Evolutionary conservation across 140 eudicot genomes (phyloP), one percentile per base, ranked within the genome.

Genomic region (Bidens hawaiensis): DNA sequence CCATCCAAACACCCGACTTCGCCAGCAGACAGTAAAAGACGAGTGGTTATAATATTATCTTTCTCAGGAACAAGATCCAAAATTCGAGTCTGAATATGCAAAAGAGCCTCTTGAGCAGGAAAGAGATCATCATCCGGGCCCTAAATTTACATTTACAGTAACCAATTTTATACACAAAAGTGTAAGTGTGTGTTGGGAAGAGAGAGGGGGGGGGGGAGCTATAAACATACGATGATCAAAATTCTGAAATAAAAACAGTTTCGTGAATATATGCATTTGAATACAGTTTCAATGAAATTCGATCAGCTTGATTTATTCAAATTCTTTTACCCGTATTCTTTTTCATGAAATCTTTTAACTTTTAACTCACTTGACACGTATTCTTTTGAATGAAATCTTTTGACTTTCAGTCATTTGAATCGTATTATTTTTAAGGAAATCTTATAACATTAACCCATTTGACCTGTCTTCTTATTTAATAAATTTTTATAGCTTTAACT

Each of bases 21-120:
- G 67, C 80, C 78, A 27, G 95, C 69, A 25, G 95, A 81, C 34
- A 93, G 78, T 42, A 93, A 73, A 73, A 93, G 76, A 42, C 99
- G 80, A 48, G 99, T 93, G 17, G 99, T 93, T 23, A 93, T 67
- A 23, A 93, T 65, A 62, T 83, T 93, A 56, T 85, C 95, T 78
- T 88, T 88, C 59, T 88, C 96, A 6, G 95, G 88, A 67, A 85
- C 69, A 64, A 93, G 78, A 81, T 93, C 99, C 22, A 85, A 79
- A 56, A 88, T 93, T 63, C 94, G 90, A 54, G 93, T 88, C 77
- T 88, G 99, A 67, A 93, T 88, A 71, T 93, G 99, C 75, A 93
- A 74, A 71, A 93, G 82, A 18, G 99, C 99, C 77, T 93, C 99
- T 75, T 93, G 99, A 65, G 99, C 99, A 60, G 99, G 99, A 65